Percentiles rank a stretch among this genome's conserved stretches.
phyloP scores from a whole-genome alignment of 1,284 basidiomycete species.

The Veloboletus limbatus region DNA sequence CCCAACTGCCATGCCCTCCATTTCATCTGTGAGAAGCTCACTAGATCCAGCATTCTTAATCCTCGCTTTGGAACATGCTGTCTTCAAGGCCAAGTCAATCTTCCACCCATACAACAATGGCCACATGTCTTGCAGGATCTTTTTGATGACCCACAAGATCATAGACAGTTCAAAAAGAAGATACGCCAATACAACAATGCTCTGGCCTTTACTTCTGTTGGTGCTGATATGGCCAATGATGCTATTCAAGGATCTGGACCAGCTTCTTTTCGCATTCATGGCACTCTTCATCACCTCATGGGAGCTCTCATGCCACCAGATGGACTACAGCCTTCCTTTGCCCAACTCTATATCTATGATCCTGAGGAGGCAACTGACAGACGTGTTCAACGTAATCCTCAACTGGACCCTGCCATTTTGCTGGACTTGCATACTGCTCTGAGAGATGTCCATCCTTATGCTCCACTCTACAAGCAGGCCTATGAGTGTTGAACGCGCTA shows the following conservation, averaged over 20 bases:
- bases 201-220: conserved; percentile 41
- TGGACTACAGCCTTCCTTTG: conserved; percentile 29
- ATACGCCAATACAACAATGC: conserved; percentile 40
- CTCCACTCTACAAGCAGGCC: conserved; percentile 26
- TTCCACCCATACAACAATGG: conserved; percentile 19
- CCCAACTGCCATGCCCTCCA: conserved; percentile 20
- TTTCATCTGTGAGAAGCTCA: conserved; percentile 16
- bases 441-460: conserved; percentile 30
- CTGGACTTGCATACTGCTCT: conserved; percentile 30
- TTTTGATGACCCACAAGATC: conserved; percentile 12
- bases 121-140: conserved; percentile 23
- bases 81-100: conserved; percentile 23
- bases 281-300: conserved; percentile 36
- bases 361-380: conserved; percentile 27
- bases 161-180: conserved; percentile 22
- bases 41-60: not conserved
- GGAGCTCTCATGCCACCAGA: conserved; percentile 33
- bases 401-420: conserved; percentile 24
- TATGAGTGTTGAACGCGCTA: too few relatives aligned
- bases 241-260: conserved; percentile 32
- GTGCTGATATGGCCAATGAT: conserved; percentile 30
- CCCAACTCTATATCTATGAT: conserved; percentile 42
- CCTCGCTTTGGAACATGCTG: conserved; percentile 30
- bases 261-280: conserved; percentile 37
- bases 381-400: conserved; percentile 22